Evolutionary conservation across 192 early-diverging fungal species (phyloP), one percentile per base, ranked within the genome.

Genomic region (Linnemannia exigua): DNA sequence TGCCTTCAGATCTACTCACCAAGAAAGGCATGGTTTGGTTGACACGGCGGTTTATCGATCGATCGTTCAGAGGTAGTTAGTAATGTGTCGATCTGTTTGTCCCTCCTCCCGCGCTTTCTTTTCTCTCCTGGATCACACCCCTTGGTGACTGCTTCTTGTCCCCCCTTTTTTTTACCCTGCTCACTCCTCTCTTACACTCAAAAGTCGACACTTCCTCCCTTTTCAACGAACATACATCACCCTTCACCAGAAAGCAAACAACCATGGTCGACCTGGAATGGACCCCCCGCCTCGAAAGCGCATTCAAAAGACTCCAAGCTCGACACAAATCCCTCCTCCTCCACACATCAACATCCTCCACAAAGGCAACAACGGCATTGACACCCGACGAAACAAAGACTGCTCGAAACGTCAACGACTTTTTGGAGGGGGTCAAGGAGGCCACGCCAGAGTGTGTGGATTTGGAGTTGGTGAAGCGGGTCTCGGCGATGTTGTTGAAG

Each of bases 281-380:
- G 84, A 86, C 84, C 38, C 84, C 84, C 7, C 78, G 84, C 35
- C 76, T 86, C 3, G 84, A 86, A 48, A 72, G 22, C 25, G 84
- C 84, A 63, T 86, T 86, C 68, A 68, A n/a, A 61, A 80, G 68
- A 37, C 70, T 86, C 7, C 36, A 61, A 5, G 35, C 72, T 44
- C 33, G 48, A 33, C 73, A 46, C 5, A 12, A 38, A 37, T 16
- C 37, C 20, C 20, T 52, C 44, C 44, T 4, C 44, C 0, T 52
- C 51, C n/a, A 54, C n/a, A n/a, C n/a, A n/a, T n/a, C n/a, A n/a
- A n/a, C n/a, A n/a, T n/a, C 52, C 52, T 25, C 52, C 20, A 17
- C 46, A 22, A 20, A 36, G 17, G 16, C 44, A 22, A 46, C 66
- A n/a, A 4, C 31, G 0, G 1, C 48, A 35, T 51, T 61, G 12